Conservation (phyloP, 2,329 filamentous ascomycete genomes). For the Sordariomycetes sp. region DNA sequence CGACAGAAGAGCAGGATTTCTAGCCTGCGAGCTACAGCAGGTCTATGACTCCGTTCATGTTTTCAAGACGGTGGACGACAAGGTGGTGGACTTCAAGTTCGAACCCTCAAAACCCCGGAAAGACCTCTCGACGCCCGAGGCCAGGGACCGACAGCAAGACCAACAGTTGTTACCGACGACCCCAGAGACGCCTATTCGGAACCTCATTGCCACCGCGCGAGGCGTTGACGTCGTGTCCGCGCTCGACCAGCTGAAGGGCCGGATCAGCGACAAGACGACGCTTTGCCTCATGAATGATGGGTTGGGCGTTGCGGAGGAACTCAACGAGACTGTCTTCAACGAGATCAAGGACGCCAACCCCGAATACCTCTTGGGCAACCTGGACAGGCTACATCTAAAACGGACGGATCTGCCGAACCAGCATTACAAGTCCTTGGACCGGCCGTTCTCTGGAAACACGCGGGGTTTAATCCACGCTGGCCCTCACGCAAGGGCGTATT, state of each 20-base stretch:
- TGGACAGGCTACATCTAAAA: constrained; percentile 31
- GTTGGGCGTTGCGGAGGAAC: constrained; percentile 70
- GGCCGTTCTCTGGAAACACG: not conserved
- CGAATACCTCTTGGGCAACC: constrained; percentile 62
- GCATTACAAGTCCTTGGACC: not conserved
- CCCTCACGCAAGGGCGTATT: not conserved
- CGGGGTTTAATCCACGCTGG: not conserved
- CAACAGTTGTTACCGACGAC: not conserved
- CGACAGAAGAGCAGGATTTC: not conserved
- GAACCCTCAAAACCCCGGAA: not conserved
- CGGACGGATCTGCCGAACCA: constrained; percentile 9
- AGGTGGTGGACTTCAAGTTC: not conserved
- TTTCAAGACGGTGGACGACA: not conserved
- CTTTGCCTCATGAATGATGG: constrained; percentile 73
- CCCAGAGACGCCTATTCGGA: constrained; percentile 21
- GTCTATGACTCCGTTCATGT: constrained; percentile 3
- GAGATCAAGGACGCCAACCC: constrained; percentile 36
- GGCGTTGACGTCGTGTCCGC: constrained; percentile 44
- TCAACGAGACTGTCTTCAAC: constrained; percentile 36
- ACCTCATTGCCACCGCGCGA: constrained; percentile 56
- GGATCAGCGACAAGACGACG: constrained; percentile 58
- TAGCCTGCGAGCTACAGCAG: not conserved
- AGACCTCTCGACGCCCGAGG: not conserved
- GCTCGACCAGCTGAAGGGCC: constrained; percentile 49
- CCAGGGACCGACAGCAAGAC: not conserved